Percentiles rank a stretch among this genome's conserved stretches.
Conservation (phyloP, 164 flowering plant species). For the Vitis rupestris region DNA sequence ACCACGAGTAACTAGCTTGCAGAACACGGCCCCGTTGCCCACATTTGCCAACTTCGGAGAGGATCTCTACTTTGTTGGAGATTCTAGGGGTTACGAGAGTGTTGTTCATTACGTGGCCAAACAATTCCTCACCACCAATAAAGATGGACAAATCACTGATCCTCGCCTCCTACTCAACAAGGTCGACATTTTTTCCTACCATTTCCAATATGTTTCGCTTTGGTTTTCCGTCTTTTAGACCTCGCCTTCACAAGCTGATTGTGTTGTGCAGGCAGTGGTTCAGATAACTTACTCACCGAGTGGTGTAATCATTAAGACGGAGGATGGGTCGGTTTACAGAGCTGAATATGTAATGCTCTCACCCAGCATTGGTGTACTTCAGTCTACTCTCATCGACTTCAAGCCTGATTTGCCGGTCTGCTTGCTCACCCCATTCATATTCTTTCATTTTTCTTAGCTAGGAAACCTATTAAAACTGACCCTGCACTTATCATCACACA, state of each 20-base stretch:
- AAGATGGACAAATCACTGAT: constrained; percentile 60
- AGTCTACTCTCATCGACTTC: constrained; percentile 78
- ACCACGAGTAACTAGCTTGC: too few species aligned
- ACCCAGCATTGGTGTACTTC: constrained; percentile 90
- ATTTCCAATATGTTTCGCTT: constrained; percentile 4
- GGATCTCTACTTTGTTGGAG: constrained; percentile 75
- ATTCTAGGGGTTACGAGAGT: constrained; percentile 83
- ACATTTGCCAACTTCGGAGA: constrained; percentile 82
- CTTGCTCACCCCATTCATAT: constrained; percentile 22
- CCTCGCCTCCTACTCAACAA: constrained; percentile 75
- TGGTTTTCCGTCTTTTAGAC: too few species aligned
- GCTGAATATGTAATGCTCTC: constrained; percentile 79
- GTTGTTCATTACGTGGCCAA: constrained; percentile 74
- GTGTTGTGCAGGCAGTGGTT: constrained; percentile 55
- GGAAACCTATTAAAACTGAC: too few species aligned
- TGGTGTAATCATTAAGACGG: constrained; percentile 73
- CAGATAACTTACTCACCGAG: constrained; percentile 75
- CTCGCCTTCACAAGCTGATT: too few species aligned
- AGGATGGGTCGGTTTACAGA: constrained; percentile 72
- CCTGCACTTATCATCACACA: constrained; percentile 24
- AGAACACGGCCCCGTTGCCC: constrained; percentile 42
- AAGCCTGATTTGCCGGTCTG: constrained; percentile 17
- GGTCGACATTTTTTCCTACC: constrained; percentile 47
- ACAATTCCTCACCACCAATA: constrained; percentile 55
- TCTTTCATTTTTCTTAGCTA: constrained; percentile 41